A percentile compares a stretch with the other conserved stretches of the same genome.
phyloP scores from a whole-genome alignment of 495 filamentous ascomycete genomes.

The Talaromyces adpressus region DNA sequence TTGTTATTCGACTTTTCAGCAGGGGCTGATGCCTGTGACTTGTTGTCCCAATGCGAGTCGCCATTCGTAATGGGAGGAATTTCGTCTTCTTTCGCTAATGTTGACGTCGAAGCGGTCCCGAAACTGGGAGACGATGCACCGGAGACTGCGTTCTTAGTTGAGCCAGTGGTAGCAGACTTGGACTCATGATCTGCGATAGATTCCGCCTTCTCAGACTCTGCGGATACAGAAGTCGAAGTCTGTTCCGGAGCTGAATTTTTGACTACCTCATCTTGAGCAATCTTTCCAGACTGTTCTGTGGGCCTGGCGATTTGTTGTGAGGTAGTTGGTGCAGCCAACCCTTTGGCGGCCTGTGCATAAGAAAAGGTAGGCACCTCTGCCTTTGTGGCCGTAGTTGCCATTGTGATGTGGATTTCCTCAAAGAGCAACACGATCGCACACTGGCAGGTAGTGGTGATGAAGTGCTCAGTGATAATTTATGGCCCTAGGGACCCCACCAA shows the following conservation, averaged over 20 bases:
- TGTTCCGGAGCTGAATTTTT: constrained; percentile 4
- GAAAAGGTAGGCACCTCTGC: constrained; percentile 59
- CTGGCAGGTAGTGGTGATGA: constrained; percentile 3
- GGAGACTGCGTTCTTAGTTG: constrained; percentile 37
- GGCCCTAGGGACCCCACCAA: constrained; percentile 7
- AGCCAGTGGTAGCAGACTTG: constrained; percentile 22
- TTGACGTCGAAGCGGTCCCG: constrained; percentile 57
- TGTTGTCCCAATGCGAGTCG: constrained; percentile 59
- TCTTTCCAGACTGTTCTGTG: constrained; percentile 20
- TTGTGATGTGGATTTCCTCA: constrained; percentile 13
- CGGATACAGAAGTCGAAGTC: constrained; percentile 7
- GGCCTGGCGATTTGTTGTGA: constrained; percentile 30
- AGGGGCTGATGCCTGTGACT: constrained; percentile 48
- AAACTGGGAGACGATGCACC: constrained; percentile 62
- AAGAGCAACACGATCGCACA: constrained; percentile 7
- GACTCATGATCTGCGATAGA: constrained; percentile 23
- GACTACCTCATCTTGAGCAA: constrained; percentile 13
- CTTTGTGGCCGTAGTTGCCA: constrained; percentile 29
- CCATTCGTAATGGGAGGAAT: constrained; percentile 59
- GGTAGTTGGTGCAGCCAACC: constrained; percentile 37
- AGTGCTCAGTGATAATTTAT: not conserved
- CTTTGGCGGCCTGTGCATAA: constrained; percentile 92
- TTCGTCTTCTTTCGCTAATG: constrained; percentile 64
- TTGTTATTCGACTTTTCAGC: constrained; percentile 24
- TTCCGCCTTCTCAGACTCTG: constrained; percentile 23